Evolutionary conservation across 371 early-diverging fungal species (phyloP), one percentile per base, ranked within the genome.

Genomic region (Dinochytrium kinnereticum): DNA sequence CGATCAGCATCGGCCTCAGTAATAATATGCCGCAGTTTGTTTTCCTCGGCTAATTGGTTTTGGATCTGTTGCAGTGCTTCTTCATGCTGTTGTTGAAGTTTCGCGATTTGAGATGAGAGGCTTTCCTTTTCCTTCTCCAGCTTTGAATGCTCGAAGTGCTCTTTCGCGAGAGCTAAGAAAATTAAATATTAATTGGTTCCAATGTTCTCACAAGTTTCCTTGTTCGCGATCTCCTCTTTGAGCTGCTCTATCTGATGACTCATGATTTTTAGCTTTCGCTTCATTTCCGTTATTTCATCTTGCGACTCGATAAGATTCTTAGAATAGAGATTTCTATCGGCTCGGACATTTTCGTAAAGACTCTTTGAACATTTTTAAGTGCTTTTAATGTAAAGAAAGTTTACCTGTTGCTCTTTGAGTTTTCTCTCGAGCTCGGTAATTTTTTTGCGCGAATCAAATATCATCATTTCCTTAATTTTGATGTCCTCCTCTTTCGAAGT

Each of bases 251-350:
- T 86, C 68, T 85, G 88, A 72, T 82, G 82, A 39, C 77, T 82
- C 84, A 86, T 85, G 50, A 86, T 81, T 71, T 85, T 87, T 31
- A 86, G 71, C 72, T 82, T 85, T 7, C 85, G 76, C 78, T 84
- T 85, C 84, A 85, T 85, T 68, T 85, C 88, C 28, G 80, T 78
- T 68, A 87, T 87, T 67, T 86, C 86, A 50, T 80, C 81, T 75
- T 87, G 85, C 15, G 82, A 76, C 72, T 86, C 88, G 49, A 87
- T 76, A 21, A 87, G 77, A 64, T 86, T 83, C 68, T 87, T 87
- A 44, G 81, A 79, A 74, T 87, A 79, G 37, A 87, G 68, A 50
- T 87, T 87, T 21, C 88, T 71, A 49, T 87, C 88, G 3, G 80
- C 80, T 44, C 82, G 82, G 44, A 86, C 83, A 28, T 82, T 81